Base-by-base conservation (phyloP, 2,329 filamentous ascomycete genomes). In the Talaromyces marneffei region DNA sequence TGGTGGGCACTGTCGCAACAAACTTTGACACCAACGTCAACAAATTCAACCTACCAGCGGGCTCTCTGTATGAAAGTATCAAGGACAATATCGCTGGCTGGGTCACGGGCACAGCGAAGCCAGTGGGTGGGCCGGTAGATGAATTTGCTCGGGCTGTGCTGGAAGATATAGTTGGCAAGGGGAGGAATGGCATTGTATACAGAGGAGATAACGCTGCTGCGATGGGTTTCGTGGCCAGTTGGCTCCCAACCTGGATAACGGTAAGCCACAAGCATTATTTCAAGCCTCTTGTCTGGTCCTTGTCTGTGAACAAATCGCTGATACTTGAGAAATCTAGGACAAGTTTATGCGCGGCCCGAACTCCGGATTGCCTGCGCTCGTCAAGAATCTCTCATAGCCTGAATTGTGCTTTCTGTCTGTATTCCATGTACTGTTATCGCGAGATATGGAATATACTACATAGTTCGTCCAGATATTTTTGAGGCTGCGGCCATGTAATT, bases 161-260 rank as follows among this genome's bases (percentile, higher is more conserved):
- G 23, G 57, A 57, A 3, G 62, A 64, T 61, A 55, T 66, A 9
- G 54, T 66, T 7, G 62, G 65, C 18, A 55, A 35, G 23, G 46
- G 33, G 7, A 59, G 35, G 2, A 20, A 53, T 3, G 63, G 62
- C 4, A 18, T 55, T 33, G n/a, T 65, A 12, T 65, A 60, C 48
- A 57, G 44, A 31, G 65, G 65, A 5, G 54, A 56, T 0, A 56
- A 59, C 12, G 58, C 63, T 12, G 57, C 25, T 5, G 57, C 48
- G 3, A 29, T 60, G 9, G 39, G 44, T 33, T 58, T 64, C 16
- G 16, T 64, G 29, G 57, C 59, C 6, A 35, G 33, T 18, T 64
- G 57, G 54, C 20, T 54, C n/a, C 65, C 63, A 3, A 44, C 39
- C 14, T 65, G 54, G 62, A 35, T 65, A 25, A 14, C 59, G 62